Evolutionary conservation across 1,284 basidiomycete species (phyloP), one percentile per base, ranked within the genome.

Genomic region (Crepidotus sp.): DNA sequence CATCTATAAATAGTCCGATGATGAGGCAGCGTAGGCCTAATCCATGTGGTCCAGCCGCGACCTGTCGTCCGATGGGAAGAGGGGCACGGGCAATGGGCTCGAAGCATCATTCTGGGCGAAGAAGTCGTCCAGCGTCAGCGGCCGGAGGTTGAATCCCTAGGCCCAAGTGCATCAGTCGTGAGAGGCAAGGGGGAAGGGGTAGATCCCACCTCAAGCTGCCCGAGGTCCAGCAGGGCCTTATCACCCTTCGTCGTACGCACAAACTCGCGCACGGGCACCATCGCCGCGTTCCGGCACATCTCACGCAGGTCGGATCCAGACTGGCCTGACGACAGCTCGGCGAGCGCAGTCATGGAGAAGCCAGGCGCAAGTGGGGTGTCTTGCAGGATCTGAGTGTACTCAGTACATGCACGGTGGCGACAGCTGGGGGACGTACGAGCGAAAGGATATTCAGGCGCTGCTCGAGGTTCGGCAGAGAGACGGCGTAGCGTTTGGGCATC

Each of bases 401-500:
- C 21, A 36, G 32, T 4, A n/a, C n/a, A n/a, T n/a, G n/a, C n/a
- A n/a, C n/a, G n/a, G 39, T 18, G 21, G 26, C 21, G 10, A 31
- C 24, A 11, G 30, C 22, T 25, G 24, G 22, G 15, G 8, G 71
- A 53, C 63, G 30, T 45, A 95, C 92, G 49, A 98, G 69, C 1
- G 66, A 67, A n/a, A 99, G 74, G 51, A 98, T 98, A 64, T 89
- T 93, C 44, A 80, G 68, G 24, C 96, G 77, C 59, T 98, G 94
- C 11, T 82, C 74, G 4, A 69, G 60, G 53, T 87, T 83, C 1
- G 96, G 96, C 18, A 98, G 70, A 6, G 79, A 73, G 47, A 99
- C 80, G 1, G 89, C 77, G 61, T 97, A 98, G n/a, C 94, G 84
- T 64, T 97, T 98, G 0, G 96, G 96, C 91, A 99, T 92, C 26